These are phyloP conservation scores for Chamaecrista fasciculata DNA, from an alignment of 306 rosid species.

Conservation along the genomic window DNA sequence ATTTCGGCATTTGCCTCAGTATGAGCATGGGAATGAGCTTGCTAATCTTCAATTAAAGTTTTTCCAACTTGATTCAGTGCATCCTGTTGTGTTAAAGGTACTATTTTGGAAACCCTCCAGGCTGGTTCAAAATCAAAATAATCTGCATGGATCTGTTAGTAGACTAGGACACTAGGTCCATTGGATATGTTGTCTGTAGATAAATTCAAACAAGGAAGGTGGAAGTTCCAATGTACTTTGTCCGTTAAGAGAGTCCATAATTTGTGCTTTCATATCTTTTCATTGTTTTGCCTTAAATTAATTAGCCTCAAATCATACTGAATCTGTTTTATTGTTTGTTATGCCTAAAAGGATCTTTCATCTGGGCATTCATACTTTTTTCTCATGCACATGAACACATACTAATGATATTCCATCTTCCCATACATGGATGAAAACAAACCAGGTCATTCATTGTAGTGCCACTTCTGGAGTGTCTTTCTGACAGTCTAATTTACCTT, in stretches of 20 bases:
- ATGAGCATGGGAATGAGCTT: constrained; percentile 64
- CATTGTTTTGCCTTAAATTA: constrained; percentile 22
- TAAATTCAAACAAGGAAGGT: neutral
- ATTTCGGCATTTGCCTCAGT: constrained; percentile 63
- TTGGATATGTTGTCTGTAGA: constrained; percentile 15
- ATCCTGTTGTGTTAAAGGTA: constrained; percentile 63
- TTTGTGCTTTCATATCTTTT: neutral
- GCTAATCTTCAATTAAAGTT: constrained; percentile 54
- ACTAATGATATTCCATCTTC: neutral
- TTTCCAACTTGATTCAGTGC: constrained; percentile 54
- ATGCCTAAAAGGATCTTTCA: neutral
- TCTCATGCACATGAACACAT: neutral
- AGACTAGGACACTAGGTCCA: neutral
- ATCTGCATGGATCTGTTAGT: neutral
- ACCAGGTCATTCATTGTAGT: neutral
- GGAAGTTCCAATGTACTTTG: neutral
- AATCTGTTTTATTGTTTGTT: neutral
- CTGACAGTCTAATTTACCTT: constrained; percentile 16
- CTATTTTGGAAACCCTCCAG: constrained; percentile 10
- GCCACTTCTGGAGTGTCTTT: neutral
- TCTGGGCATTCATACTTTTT: neutral
- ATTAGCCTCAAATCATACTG: neutral
- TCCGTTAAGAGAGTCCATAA: constrained; percentile 4
- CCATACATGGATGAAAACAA: neutral
- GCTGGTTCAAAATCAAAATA: constrained; percentile 20